These are phyloP conservation scores for Meira nashicola DNA, from an alignment of 1,284 basidiomycete species.

Conservation along the genomic window DNA sequence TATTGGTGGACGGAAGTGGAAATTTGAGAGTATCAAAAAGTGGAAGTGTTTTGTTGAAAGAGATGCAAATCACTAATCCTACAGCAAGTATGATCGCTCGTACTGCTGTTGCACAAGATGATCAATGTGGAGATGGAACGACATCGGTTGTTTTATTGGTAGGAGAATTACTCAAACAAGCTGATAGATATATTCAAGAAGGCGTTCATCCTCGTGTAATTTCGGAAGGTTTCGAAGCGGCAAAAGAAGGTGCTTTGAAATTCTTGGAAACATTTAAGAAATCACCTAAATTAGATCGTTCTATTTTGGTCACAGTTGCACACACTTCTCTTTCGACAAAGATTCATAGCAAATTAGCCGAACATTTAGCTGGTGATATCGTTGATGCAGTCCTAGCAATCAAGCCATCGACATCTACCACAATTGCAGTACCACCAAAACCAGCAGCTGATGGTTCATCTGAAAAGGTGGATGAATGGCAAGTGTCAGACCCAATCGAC, in stretches of 20 bases:
- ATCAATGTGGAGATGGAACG: constrained; percentile 97
- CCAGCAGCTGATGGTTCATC: constrained; percentile 38
- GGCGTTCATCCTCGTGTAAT: constrained; percentile 97
- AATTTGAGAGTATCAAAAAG: constrained; percentile 99
- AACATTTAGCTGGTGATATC: constrained; percentile 82
- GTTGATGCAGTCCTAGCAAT: constrained; percentile 94
- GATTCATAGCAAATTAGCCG: constrained; percentile 74
- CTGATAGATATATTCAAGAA: constrained; percentile 94
- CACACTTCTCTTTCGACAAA: constrained; percentile 94
- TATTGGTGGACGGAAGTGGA: constrained; percentile 98
- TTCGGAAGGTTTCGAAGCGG: constrained; percentile 90
- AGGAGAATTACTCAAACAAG: constrained; percentile 94
- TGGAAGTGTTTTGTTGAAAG: constrained; percentile 94
- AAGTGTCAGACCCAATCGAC: constrained; percentile 69
- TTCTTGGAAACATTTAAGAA: constrained; percentile 87
- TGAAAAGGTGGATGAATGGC: constrained; percentile 44
- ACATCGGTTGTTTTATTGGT: constrained; percentile 95
- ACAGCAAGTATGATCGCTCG: constrained; percentile 99
- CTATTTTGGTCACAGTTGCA: constrained; percentile 86
- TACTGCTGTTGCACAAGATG: constrained; percentile 96
- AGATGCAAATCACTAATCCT: constrained; percentile 99
- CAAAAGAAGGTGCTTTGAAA: constrained; percentile 87
- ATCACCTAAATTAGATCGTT: constrained; percentile 70
- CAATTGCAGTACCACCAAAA: constrained; percentile 27
- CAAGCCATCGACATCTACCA: constrained; percentile 54